Percentiles rank a stretch among this genome's conserved stretches.
These are phyloP conservation scores for Colletotrichum theobromicola DNA, from an alignment of 2,329 filamentous ascomycete species.

Conservation along the genomic window DNA sequence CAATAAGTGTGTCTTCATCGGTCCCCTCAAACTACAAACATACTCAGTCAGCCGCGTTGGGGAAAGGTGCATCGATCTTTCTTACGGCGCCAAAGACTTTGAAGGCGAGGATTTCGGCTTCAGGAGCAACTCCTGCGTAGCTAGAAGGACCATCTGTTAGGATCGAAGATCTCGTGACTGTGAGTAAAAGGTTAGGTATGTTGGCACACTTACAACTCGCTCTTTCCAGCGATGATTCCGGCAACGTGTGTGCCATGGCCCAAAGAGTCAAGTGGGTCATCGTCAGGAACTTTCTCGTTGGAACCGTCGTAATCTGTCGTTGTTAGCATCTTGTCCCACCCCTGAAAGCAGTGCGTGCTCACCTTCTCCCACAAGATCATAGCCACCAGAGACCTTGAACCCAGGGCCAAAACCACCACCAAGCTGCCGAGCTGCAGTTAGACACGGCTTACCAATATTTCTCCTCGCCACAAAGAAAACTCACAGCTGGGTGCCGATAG, in stretches of 20 bases:
- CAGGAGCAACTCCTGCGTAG: constrained; percentile 28
- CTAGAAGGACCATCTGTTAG: neutral
- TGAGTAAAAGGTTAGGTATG: too few species aligned
- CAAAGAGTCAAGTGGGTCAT: constrained; percentile 26
- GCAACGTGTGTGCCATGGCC: constrained; percentile 31
- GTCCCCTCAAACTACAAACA: constrained; percentile 13
- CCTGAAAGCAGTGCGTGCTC: rapidly evolving
- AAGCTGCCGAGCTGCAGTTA: constrained; percentile 26
- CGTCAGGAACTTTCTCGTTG: constrained; percentile 20
- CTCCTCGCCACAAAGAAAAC: neutral
- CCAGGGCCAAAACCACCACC: constrained; percentile 27
- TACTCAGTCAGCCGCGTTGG: neutral
- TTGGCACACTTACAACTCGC: constrained; percentile 10
- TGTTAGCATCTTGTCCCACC: neutral
- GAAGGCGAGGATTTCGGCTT: constrained; percentile 26
- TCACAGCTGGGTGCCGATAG: constrained; percentile 23
- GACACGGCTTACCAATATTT: too few species aligned
- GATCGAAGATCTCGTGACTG: neutral
- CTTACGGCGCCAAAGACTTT: constrained; percentile 28
- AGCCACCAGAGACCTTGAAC: constrained; percentile 27
- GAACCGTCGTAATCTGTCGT: constrained; percentile 8
- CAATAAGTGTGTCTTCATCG: constrained; percentile 16
- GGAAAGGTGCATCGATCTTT: neutral
- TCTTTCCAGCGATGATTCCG: constrained; percentile 29
- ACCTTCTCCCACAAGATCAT: constrained; percentile 28